Percentiles rank a stretch among this genome's conserved stretches.
Conservation (phyloP, 306 rosid genomes). For the Lathyrus tuberosus region DNA sequence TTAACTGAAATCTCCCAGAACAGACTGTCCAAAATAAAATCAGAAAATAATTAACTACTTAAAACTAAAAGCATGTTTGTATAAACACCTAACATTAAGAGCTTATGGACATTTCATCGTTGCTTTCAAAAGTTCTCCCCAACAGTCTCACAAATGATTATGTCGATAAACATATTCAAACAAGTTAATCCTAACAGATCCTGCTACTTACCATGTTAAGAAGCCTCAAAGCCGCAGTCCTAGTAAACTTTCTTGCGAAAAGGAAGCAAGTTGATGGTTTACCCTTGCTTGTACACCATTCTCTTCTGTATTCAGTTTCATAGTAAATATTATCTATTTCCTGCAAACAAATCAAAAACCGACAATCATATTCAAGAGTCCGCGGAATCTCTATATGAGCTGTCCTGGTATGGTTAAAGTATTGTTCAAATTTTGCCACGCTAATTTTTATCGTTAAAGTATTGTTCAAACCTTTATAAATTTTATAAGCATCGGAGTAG, state of each 20-base stretch:
- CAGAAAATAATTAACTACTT: conserved; percentile 25
- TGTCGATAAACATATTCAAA: neutral
- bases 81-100: neutral
- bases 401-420: neutral
- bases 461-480: conserved; percentile 67
- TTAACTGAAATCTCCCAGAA: conserved; percentile 53
- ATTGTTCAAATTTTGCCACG: neutral
- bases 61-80: neutral
- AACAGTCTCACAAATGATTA: neutral
- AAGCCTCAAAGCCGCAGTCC: conserved; percentile 94
- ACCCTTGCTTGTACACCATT: conserved; percentile 92
- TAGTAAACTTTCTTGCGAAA: conserved; percentile 89
- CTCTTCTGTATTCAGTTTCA: conserved; percentile 93
- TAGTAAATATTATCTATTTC: conserved; percentile 86
- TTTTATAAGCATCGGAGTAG: conserved; percentile 76
- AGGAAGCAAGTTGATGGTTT: conserved; percentile 92
- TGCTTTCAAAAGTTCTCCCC: neutral
- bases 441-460: neutral
- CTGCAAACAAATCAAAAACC: conserved; percentile 53
- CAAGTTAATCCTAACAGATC: neutral
- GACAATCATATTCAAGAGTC: neutral
- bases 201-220: conserved; percentile 65
- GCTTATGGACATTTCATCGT: neutral
- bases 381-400: neutral
- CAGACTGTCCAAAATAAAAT: conserved; percentile 53